Evolutionary conservation across 345 rosid species (phyloP).

Genomic region (Fremontodendron californicum): DNA sequence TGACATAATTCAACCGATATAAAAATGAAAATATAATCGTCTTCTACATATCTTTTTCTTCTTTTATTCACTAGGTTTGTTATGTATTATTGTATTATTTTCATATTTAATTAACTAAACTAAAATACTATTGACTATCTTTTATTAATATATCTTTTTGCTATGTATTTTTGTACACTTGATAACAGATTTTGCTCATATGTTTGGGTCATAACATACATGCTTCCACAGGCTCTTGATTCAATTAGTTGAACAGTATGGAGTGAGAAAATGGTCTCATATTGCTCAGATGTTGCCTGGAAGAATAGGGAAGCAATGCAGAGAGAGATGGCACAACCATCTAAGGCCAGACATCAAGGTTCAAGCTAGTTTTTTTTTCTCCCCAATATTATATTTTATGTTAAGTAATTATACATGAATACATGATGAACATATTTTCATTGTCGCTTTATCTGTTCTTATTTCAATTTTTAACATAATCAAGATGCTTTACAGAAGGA

Average conservation of each 20-base stretch:
- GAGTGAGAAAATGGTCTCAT: conserved; percentile 78
- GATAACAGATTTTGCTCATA: background rate
- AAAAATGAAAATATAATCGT: background rate
- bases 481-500: conserved; percentile 50
- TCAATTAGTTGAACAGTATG: conserved; percentile 59
- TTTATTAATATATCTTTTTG: no score
- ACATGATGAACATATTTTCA: background rate
- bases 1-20: background rate
- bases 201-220: background rate
- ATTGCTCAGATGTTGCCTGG: conserved; percentile 81
- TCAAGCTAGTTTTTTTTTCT: background rate
- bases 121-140: no score
- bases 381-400: background rate
- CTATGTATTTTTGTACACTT: no score
- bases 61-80: background rate
- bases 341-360: conserved; percentile 91
- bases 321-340: conserved; percentile 99
- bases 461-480: background rate
- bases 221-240: conserved; percentile 43
- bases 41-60: background rate
- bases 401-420: background rate
- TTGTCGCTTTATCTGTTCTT: background rate
- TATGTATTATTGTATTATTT: background rate
- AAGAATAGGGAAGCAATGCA: conserved; percentile 88
- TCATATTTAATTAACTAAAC: no score